Base-by-base conservation (phyloP, 164 flowering plant species). In the Platanus orientalis region DNA sequence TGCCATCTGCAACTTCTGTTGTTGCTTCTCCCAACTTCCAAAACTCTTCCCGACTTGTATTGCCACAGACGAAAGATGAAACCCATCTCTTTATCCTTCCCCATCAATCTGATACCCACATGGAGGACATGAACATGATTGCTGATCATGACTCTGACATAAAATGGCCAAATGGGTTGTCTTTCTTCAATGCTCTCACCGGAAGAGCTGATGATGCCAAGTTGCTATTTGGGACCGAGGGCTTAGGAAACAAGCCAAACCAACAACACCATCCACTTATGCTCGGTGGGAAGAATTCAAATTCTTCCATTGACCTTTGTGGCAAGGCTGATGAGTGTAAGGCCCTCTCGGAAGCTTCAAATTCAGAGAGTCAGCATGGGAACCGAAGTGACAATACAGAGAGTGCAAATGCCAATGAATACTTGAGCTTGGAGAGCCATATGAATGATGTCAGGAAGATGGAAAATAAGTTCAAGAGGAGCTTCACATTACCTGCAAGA, bases 161-260 rank as follows among this genome's bases (percentile, higher is more conserved):
- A 75, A 95, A 92, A 68, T 92, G 99, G 99, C 99, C 99, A 0
- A 89, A 82, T 55, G 99, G 99, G 9, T 58, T 94, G 68, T 80
- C 92, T 13, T 89, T 92, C 79, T 87, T 84, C 63, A 78, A 82
- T 63, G 97, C 94, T 3, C 83, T 90, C 30, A 84, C 89, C 0
- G 89, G 89, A 19, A 68, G 81, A 21, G 44, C 71, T 0, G 94
- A 86, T 51, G 92, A 85, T 40, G 79, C 91, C 17, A 87, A 84
- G 77, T 83, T 90, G 20, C 57, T 90, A 77, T 86, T 88, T 56
- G 81, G 78, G 58, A 73, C 84, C 0, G 97, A 82, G 32, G 74
- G 80, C 27, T 29, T 85, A n/a, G 87, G 80, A 28, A 77, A 63
- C 84, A 82, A 84, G 36, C 63, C 73, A 6, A 86, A 78, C 64